Evolutionary conservation across 2,329 filamentous ascomycete genomes (phyloP), one percentile per base, ranked within the genome.

Genomic region (Thielaviopsis ethacetica): DNA sequence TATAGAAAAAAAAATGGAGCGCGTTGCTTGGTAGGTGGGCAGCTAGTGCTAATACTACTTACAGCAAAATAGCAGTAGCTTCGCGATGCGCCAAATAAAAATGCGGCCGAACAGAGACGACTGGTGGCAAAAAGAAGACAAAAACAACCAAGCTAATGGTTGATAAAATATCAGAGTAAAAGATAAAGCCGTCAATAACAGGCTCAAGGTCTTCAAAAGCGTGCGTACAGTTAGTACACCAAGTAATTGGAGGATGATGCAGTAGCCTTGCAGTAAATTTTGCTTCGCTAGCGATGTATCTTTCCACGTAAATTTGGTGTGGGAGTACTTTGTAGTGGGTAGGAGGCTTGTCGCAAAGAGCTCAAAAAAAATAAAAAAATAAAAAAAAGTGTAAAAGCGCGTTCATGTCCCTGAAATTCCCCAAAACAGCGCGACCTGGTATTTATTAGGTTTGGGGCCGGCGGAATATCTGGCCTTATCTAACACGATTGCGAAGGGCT

Each of bases 381-480:
- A 53, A 57, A 50, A 53, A 53, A 59, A 59, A 57, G 57, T 56
- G 58, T 60, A 63, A 63, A 62, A 60, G 58, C 62, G 62, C 62
- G 60, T 62, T 58, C 61, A 63, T 61, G 62, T 63, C 62, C 55
- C 58, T 59, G 26, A 58, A 59, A 60, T 63, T 59, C 58, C 58
- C 54, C 60, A 27, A 57, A 62, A 59, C 54, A 54, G 62, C 62
- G 62, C 62, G 62, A 62, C 62, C 60, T 62, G 62, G 62, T 63
- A 63, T 63, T 63, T 63, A 63, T 63, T 59, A 61, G 53, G 50
- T 56, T 61, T 56, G 53, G 59, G 59, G 53, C 53, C 53, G 56
- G 59, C 59, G 59, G 59, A 61, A 61, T 61, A 61, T 61, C 59
- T 61, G 59, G 59, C 59, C 59, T 61, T 61, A 61, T 61, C 59